Evolutionary conservation across 164 flowering plant genomes (phyloP).

Genomic region (Warburgia ugandensis): DNA sequence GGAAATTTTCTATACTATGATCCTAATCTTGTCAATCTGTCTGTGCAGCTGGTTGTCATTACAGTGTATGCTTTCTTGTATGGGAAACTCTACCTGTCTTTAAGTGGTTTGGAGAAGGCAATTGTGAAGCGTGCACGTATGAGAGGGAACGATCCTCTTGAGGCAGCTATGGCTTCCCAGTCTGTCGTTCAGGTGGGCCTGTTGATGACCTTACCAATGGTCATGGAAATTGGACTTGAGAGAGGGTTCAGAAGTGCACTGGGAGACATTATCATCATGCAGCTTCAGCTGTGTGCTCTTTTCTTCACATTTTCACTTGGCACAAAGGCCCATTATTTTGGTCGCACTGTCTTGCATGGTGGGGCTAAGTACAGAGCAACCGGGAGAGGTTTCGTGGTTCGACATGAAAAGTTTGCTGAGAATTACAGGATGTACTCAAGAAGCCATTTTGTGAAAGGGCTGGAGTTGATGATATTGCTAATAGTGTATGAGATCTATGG

Average conservation of each 20-base stretch:
- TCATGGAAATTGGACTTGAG: slow-evolving; percentile 96
- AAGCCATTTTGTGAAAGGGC: slow-evolving; percentile 88
- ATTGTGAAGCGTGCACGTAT: slow-evolving; percentile 51
- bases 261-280: slow-evolving; percentile 80
- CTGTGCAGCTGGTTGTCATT: slow-evolving; percentile 66
- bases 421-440: slow-evolving; percentile 94
- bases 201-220: slow-evolving; percentile 83
- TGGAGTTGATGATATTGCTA: slow-evolving; percentile 74
- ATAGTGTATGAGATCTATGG: slow-evolving; percentile 64
- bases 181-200: slow-evolving; percentile 85
- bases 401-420: slow-evolving; percentile 91
- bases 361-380: slow-evolving; percentile 99
- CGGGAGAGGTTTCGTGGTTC: slow-evolving; percentile 96
- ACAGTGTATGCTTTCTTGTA: slow-evolving; percentile 79
- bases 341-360: slow-evolving; percentile 91
- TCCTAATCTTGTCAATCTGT: not conserved
- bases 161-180: slow-evolving; percentile 90
- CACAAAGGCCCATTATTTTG: slow-evolving; percentile 82
- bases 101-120: slow-evolving; percentile 87
- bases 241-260: slow-evolving; percentile 89
- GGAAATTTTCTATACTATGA: not conserved
- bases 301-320: slow-evolving; percentile 98
- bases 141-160: slow-evolving; percentile 49
- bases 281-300: slow-evolving; percentile 88
- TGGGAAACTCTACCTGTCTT: slow-evolving; percentile 70